Evolutionary conservation across 2,329 filamentous ascomycete species (phyloP), one percentile per base, ranked within the genome.

Genomic region (Penicillium sp.): DNA sequence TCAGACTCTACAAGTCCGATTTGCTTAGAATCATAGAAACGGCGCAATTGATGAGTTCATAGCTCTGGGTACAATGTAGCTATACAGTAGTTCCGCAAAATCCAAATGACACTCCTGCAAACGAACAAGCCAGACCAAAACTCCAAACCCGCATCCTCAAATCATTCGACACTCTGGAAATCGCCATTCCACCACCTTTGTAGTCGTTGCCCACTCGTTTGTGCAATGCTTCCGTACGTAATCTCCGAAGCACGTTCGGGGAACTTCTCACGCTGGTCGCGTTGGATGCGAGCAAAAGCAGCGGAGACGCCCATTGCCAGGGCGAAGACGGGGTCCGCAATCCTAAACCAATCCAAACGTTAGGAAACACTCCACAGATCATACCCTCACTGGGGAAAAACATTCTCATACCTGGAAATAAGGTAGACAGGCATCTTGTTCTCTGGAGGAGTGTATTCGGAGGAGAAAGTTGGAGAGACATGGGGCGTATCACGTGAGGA

Each of bases 321-420:
- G 22, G 81, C 81, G 62, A 84, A 84, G 54, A 84, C 50, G 31
- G 82, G 82, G 62, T 84, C 82, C 5, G 72, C 75, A 55, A 78
- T 59, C 66, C 79, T 82, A 43, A 57, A 53, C 29, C 18, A 41
- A 50, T 46, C n/a, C 24, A 27, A 27, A 6, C 24, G 24, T 27
- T 27, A 27, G 24, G 24, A 27, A 27, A 27, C 24, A 27, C 24
- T 27, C 24, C 24, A 18, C 18, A 18, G 18, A 18, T 18, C 18
- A 18, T 18, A 18, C 18, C 18, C 18, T 18, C 18, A 18, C 2
- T 18, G 18, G 18, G 18, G 18, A 2, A 18, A 18, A 18, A 18
- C 18, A 36, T 18, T 21, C 16, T 32, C 40, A 39, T 72, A 76
- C 73, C 72, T 75, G 44, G 73, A 76, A 53, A 77, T 73, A 41